Percentiles rank a stretch among this genome's conserved stretches.
Evolutionary conservation across 768 basidiomycete species (phyloP).

Genomic region (Leucogyrophana mollusca): DNA sequence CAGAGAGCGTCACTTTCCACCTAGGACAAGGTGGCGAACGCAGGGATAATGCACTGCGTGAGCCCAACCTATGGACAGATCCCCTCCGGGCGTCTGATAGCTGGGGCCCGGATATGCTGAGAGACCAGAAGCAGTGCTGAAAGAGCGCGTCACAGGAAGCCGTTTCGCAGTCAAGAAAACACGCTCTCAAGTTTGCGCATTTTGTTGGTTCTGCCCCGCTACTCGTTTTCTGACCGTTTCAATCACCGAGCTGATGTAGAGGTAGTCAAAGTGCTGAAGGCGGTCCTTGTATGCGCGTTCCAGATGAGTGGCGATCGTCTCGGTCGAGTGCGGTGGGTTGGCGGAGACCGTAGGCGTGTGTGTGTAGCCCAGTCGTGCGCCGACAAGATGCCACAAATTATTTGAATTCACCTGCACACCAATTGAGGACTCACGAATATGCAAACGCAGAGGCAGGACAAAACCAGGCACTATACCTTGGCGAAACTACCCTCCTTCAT

Average conservation of each 20-base stretch:
- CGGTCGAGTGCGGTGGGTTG: constrained; percentile 19
- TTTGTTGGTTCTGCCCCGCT: constrained; percentile 27
- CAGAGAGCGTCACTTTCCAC: no score
- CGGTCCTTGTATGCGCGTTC: constrained; percentile 26
- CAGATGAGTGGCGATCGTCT: constrained; percentile 23
- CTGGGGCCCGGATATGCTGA: no score
- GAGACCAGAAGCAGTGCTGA: no score
- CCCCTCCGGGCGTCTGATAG: no score
- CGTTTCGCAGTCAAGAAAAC: no score
- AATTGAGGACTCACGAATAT: constrained; percentile 2
- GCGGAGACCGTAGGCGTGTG: constrained; percentile 19
- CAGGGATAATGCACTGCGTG: no score
- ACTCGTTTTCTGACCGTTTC: constrained; percentile 31
- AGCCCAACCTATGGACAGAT: no score
- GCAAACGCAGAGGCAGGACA: neutral
- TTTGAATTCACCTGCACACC: constrained; percentile 17
- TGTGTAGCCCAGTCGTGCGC: constrained; percentile 23
- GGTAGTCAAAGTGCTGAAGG: constrained; percentile 31
- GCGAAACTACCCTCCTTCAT: constrained; percentile 30
- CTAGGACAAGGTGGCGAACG: no score
- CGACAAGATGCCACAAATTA: constrained; percentile 26
- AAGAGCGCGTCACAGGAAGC: no score
- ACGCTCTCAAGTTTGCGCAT: no score
- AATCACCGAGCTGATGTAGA: constrained; percentile 30
- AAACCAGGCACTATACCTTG: constrained; percentile 13